phyloP scores from a whole-genome alignment of 305 asterid genomes.

The Fraxinus sp. region DNA sequence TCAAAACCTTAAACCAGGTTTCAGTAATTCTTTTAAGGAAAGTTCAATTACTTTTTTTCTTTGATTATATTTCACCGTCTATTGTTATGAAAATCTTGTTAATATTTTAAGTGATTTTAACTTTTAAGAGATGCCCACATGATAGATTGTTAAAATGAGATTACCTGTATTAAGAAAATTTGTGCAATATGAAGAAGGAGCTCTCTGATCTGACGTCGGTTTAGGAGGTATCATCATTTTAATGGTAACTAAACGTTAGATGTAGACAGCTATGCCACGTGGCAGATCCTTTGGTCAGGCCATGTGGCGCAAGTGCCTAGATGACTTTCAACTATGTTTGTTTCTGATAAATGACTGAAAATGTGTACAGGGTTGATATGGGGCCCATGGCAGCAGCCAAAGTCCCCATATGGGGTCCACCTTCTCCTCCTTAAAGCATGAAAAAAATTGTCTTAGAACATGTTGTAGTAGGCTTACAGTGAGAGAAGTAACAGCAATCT shows the following conservation, averaged over 20 bases:
- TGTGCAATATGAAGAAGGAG: neutral
- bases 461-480: slow-evolving; percentile 23
- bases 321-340: slow-evolving; percentile 25
- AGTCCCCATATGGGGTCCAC: slow-evolving; percentile 29
- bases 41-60: neutral
- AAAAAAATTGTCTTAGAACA: slow-evolving; percentile 27
- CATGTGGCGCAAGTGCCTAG: slow-evolving; percentile 35
- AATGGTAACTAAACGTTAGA: slow-evolving; percentile 23
- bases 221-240: neutral
- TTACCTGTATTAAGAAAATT: neutral
- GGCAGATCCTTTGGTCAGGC: slow-evolving; percentile 27
- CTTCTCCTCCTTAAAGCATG: slow-evolving; percentile 27
- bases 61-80: neutral
- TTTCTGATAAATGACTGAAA: slow-evolving; percentile 36
- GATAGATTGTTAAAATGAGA: slow-evolving; percentile 9
- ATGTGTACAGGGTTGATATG: neutral
- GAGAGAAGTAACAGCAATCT: slow-evolving; percentile 22
- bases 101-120: slow-evolving; percentile 6
- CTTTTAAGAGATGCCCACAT: slow-evolving; percentile 4
- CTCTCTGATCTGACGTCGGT: slow-evolving; percentile 14
- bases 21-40: neutral
- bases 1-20: neutral
- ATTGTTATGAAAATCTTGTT: neutral
- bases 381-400: slow-evolving; percentile 28
- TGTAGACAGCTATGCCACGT: slow-evolving; percentile 36